Percentiles rank a stretch among this genome's conserved stretches.
These are phyloP conservation scores for Diaporthe australafricana DNA, from an alignment of 2,329 filamentous ascomycete species.

Conservation along the genomic window DNA sequence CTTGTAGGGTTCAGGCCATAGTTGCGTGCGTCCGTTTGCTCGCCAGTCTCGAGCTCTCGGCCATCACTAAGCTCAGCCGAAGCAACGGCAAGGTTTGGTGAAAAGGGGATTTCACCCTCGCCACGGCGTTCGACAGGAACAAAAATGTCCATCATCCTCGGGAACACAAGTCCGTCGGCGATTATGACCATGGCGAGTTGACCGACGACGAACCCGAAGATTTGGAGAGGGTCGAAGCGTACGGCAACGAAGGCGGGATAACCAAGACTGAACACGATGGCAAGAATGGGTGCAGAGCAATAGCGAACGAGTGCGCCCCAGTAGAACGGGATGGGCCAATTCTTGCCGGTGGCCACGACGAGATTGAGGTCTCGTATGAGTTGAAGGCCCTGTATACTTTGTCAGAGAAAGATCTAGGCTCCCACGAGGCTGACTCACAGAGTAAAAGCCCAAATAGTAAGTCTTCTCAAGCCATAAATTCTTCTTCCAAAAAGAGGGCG, in stretches of 20 bases:
- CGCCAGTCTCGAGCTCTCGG: background rate
- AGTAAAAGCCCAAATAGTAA: background rate
- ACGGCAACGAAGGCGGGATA: background rate
- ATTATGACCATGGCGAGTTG: background rate
- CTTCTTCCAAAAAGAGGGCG: conserved; percentile 5
- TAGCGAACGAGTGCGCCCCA: background rate
- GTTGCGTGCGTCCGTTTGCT: background rate
- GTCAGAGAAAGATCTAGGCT: background rate
- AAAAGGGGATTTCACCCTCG: background rate
- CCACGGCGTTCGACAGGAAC: background rate
- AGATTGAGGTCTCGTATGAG: conserved; percentile 1
- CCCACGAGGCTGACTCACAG: background rate
- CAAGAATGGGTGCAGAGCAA: background rate
- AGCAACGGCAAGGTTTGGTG: background rate
- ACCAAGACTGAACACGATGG: conserved; percentile 4
- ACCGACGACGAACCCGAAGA: background rate
- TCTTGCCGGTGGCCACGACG: conserved; percentile 5
- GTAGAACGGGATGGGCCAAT: background rate
- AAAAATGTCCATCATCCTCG: background rate
- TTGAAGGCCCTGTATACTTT: background rate
- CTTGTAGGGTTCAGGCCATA: background rate
- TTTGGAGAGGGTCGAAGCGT: background rate
- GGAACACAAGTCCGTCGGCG: background rate
- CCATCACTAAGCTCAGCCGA: background rate
- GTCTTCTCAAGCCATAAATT: background rate